phyloP scores from a whole-genome alignment of 805 yeast genomes.

The Kuraishia ogatae region DNA sequence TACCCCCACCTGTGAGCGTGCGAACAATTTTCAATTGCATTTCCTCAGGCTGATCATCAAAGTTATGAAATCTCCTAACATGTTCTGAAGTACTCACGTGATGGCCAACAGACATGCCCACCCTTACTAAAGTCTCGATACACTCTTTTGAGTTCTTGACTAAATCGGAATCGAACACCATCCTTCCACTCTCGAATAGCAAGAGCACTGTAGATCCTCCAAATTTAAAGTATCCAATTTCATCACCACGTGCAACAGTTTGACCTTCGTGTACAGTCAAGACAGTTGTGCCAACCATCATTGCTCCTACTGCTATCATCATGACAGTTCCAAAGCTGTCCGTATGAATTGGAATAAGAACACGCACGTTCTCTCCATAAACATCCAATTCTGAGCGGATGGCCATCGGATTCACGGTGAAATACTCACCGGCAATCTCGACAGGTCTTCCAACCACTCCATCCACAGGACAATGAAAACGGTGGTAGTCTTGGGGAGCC shows the following conservation, averaged over 20 bases:
- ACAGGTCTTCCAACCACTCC: slow-evolving; percentile 63
- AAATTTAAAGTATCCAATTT: slow-evolving; percentile 89
- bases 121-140: slow-evolving; percentile 77
- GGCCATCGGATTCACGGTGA: slow-evolving; percentile 98
- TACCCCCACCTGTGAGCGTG: slow-evolving; percentile 41
- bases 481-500: slow-evolving; percentile 96
- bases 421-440: slow-evolving; percentile 80
- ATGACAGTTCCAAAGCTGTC: slow-evolving; percentile 70
- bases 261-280: slow-evolving; percentile 60
- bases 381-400: slow-evolving; percentile 82
- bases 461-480: slow-evolving; percentile 83
- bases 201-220: slow-evolving; percentile 88
- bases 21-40: slow-evolving; percentile 42
- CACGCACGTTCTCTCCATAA: slow-evolving; percentile 84
- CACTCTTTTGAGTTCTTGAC: slow-evolving; percentile 55
- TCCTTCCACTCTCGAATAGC: slow-evolving; percentile 41
- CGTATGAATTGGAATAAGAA: slow-evolving; percentile 68
- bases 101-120: slow-evolving; percentile 92
- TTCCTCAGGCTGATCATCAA: slow-evolving; percentile 37
- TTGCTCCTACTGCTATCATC: slow-evolving; percentile 86
- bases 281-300: slow-evolving; percentile 95
- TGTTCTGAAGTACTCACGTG: slow-evolving; percentile 38
- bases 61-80: slow-evolving; percentile 28
- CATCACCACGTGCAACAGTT: slow-evolving; percentile 59
- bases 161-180: slow-evolving; percentile 69